Evolutionary conservation across 2,329 filamentous ascomycete species (phyloP), one percentile per base, ranked within the genome.

Genomic region (Aspergillus unguis): DNA sequence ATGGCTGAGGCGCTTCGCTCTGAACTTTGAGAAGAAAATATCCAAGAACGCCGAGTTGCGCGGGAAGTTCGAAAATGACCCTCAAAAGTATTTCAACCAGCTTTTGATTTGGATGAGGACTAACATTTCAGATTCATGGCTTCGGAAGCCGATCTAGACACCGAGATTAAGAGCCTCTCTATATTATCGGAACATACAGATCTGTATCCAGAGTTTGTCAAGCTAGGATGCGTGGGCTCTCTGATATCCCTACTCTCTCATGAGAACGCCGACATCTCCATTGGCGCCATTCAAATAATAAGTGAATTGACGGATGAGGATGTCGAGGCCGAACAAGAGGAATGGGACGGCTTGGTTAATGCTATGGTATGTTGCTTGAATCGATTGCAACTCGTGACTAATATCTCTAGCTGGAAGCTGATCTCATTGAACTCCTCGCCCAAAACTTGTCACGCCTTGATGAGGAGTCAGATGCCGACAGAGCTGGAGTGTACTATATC

Each of bases 211-310:
- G 89, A 95, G 56, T 91, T 96, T 64, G 85, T 87, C 31, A 85
- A 84, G 59, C 77, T 91, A 47, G 88, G 88, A 23, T 88, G 85
- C 54, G 84, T 85, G 0, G 82, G 74, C 4, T 92, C 86, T 50
- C 72, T 99, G 46, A 90, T 95, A 1, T 83, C 86, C 2, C 73
- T 99, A 48, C 76, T 99, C 44, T 87, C 92, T 11, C 94, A 99
- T 69, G 94, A 99, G 64, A 99, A 99, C 69, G 92, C 92, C 0
- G 94, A 99, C 66, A 95, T 99, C 59, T 91, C 94, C 8, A 95
- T 97, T 62, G 89, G 87, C 58, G 89, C 87, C 0, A 85, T 96
- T 45, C 88, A 97, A 74, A 88, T 96, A 43, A 83, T 99, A 46
- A 86, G 84, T 51, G 94, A 99, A 74, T 76, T 97, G 60, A 95